Evolutionary conservation across 208 protist genomes (phyloP), one percentile per base, ranked within the genome.

Genomic region (Angomonas desouzai): DNA sequence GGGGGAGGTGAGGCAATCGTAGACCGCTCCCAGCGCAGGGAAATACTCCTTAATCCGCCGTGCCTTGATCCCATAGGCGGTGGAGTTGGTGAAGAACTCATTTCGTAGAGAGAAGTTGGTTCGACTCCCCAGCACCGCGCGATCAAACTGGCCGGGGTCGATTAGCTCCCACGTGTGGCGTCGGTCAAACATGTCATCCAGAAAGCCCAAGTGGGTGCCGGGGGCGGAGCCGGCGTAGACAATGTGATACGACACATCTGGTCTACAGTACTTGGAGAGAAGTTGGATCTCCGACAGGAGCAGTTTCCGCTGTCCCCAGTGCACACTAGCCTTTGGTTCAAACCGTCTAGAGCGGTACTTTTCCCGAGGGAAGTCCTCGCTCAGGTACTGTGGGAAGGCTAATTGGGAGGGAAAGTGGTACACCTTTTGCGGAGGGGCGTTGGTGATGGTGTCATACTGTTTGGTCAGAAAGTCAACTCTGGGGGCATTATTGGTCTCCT

Each of bases 241-340:
- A 68, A 98, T 96, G 59, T 94, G 92, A 65, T 94, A 97, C 1
- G 86, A 78, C 45, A 78, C 74, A 22, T 76, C 80, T 18, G 76
- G 79, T 43, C 66, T 64, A 33, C 76, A 76, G 81, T 96, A 95
- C 28, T 89, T 56, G 32, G 77, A 83, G 7, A 98, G 79, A 36
- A 98, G 85, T 76, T 98, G 94, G 38, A 98, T 93, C 70, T 98
- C 96, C 3, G 92, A 97, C 11, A 98, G 65, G 7, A 98, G 72
- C 0, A 98, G 76, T 74, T 98, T 98, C 7, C 97, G 82, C 83
- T 98, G 96, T 1, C 97, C 97, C 95, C 97, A 98, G 74, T 98
- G 97, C 20, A 96, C 80, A 6, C 91, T 79, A 13, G 83, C 92
- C 74, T 98, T 98, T 25, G 88, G 70, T 36, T 97, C 85, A 2